Conservation (phyloP, 768 basidiomycete species). For the Mycena kentingensis region DNA sequence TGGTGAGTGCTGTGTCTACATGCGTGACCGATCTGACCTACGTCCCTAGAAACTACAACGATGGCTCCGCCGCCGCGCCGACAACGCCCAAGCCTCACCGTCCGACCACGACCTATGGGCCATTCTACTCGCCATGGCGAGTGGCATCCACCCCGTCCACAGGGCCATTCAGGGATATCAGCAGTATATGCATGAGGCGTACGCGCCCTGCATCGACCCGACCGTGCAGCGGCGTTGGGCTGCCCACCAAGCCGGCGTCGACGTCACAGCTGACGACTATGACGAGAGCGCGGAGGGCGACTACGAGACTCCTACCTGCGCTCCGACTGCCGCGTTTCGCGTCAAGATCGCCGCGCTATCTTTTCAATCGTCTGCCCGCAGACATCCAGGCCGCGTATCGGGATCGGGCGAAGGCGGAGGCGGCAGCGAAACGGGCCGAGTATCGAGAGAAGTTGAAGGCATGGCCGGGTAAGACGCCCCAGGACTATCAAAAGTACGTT, state of each 20-base stretch:
- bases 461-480: slow-evolving; percentile 1
- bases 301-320: not conserved
- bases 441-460: not conserved
- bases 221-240: not conserved
- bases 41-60: not conserved
- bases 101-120: not conserved
- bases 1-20: not conserved
- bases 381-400: not conserved
- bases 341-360: not conserved
- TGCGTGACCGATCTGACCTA: not conserved
- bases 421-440: not conserved
- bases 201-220: not conserved
- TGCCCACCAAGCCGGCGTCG: not conserved
- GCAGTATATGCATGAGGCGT: slow-evolving; percentile 6
- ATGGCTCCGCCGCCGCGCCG: slow-evolving; percentile 7
- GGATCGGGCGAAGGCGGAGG: not conserved
- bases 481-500: slow-evolving; percentile 2
- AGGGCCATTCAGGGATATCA: slow-evolving; percentile 9
- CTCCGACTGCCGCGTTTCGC: not conserved
- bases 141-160: not conserved
- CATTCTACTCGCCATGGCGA: not conserved
- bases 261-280: not conserved
- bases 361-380: not conserved
- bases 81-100: not conserved
- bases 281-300: not conserved